Evolutionary conservation across 257 asterid genomes (phyloP), one percentile per base, ranked within the genome.

Genomic region (Nyctanthes arbortristis): DNA sequence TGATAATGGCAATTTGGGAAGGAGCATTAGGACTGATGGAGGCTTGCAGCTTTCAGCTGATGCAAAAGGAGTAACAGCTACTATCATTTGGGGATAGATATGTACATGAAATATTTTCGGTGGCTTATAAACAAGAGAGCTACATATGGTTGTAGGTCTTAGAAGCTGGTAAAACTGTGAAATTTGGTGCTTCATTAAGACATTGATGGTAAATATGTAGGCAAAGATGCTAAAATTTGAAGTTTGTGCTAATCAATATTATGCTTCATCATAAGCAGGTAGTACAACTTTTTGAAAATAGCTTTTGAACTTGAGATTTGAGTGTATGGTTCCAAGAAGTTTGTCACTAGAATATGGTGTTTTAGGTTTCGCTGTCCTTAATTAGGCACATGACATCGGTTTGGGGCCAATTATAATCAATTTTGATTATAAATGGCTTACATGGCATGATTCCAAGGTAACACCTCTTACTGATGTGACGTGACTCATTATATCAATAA

Each of bases 81-180:
- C 28, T 24, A 35, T 58, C 55, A 9, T 66, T 49, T 47, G 13
- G 61, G 49, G 60, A 22, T 10, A 39, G 30, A 14, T 40, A 5
- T 28, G 28, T 29, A 25, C 37, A 12, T 64, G 16, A 0, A 64
- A 24, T 14, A 37, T 29, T 27, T 13, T 22, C 8, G 4, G 25
- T 65, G 69, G 29, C 43, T 35, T 55, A n/a, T 30, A 28, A 57
- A 29, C 31, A 32, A 12, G 57, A 65, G 24, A 56, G 24, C 45
- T 66, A 54, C 60, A 61, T 10, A 47, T 37, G 14, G 27, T 11
- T 32, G 45, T 3, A 10, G 11, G 55, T 61, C 35, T 13, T 30
- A 34, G 62, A 13, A 49, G 14, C 4, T 45, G 28, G 62, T 45
- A 36, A 2, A 43, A 43, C 24, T 45, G 22, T 45, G 9, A 14